These are phyloP conservation scores for Apiospora koreana DNA, from an alignment of 2,329 filamentous ascomycete genomes.

Conservation along the genomic window DNA sequence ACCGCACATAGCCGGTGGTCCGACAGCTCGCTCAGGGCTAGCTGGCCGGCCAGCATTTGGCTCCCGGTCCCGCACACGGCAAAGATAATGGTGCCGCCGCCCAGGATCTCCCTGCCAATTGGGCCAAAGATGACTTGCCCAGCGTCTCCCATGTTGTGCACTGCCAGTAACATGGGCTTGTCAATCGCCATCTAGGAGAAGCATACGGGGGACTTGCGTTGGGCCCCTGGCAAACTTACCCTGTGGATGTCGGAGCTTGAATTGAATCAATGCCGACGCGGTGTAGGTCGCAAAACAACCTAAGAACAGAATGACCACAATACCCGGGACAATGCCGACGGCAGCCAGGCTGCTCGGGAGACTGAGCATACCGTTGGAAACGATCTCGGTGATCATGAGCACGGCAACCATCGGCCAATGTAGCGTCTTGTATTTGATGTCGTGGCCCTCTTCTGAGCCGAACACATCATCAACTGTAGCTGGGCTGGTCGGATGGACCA, in stretches of 20 bases:
- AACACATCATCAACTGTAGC: conserved; percentile 39
- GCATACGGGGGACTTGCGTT: too few relatives aligned
- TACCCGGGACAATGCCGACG: conserved; percentile 52
- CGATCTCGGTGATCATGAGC: conserved; percentile 58
- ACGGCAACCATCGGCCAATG: conserved; percentile 53
- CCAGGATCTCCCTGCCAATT: conserved; percentile 50
- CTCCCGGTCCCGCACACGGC: conserved; percentile 52
- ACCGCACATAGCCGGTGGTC: conserved; percentile 49
- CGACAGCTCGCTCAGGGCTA: conserved; percentile 47
- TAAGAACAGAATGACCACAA: conserved; percentile 52
- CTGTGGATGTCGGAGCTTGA: conserved; percentile 54
- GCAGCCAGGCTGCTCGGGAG: conserved; percentile 52
- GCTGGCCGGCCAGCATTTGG: conserved; percentile 52
- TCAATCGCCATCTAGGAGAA: conserved; percentile 19
- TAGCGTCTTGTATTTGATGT: conserved; percentile 55
- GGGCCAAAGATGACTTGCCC: conserved; percentile 55
- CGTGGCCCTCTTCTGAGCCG: conserved; percentile 34
- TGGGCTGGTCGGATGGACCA: conserved; percentile 16
- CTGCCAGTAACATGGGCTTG: conserved; percentile 29
- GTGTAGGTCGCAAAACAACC: conserved; percentile 54
- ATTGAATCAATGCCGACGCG: conserved; percentile 48
- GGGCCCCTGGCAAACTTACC: conserved; percentile 32
- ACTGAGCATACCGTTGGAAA: conserved; percentile 55
- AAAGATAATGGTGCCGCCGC: conserved; percentile 51
- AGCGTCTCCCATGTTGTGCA: conserved; percentile 60